Evolutionary conservation across 192 early-diverging fungal species (phyloP).

Genomic region (Linnemannia schmuckeri): DNA sequence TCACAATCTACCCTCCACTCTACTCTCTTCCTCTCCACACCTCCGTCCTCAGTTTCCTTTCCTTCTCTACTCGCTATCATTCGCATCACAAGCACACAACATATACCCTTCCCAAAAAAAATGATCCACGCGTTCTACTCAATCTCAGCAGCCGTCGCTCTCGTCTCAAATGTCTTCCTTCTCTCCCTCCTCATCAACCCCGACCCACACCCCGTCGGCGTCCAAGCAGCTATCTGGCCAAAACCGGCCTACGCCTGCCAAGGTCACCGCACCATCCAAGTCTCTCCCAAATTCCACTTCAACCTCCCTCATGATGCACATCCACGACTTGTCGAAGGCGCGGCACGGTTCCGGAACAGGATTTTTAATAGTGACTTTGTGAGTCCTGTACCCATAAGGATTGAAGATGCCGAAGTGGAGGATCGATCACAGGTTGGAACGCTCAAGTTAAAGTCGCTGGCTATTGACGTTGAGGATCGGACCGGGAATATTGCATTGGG

Average conservation of each 20-base stretch:
- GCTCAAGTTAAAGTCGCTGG: neutral
- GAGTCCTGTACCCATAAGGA: constrained; percentile 36
- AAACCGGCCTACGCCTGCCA: constrained; percentile 35
- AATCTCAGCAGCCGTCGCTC: constrained; percentile 37
- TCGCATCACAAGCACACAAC: neutral
- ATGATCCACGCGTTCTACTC: constrained; percentile 38
- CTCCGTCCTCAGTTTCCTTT: neutral
- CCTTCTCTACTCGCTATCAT: neutral
- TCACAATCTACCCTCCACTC: neutral
- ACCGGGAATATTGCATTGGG: neutral
- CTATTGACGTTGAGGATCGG: constrained; percentile 18
- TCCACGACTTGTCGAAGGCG: constrained; percentile 16
- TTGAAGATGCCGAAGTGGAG: constrained; percentile 2
- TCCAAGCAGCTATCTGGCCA: constrained; percentile 32
- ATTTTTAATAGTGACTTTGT: constrained; percentile 27
- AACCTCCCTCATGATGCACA: constrained; percentile 25
- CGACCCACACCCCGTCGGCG: constrained; percentile 20
- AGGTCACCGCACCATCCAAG: constrained; percentile 35
- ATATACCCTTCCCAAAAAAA: neutral
- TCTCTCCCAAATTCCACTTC: constrained; percentile 21
- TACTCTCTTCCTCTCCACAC: neutral
- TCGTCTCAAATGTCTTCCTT: constrained; percentile 47
- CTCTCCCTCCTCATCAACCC: constrained; percentile 37
- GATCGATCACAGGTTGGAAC: constrained; percentile 16
- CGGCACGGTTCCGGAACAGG: constrained; percentile 22